Evolutionary conservation across 352 stramenopile species (phyloP), one percentile per base, ranked within the genome.

Genomic region (Phytophthora pluvialis): DNA sequence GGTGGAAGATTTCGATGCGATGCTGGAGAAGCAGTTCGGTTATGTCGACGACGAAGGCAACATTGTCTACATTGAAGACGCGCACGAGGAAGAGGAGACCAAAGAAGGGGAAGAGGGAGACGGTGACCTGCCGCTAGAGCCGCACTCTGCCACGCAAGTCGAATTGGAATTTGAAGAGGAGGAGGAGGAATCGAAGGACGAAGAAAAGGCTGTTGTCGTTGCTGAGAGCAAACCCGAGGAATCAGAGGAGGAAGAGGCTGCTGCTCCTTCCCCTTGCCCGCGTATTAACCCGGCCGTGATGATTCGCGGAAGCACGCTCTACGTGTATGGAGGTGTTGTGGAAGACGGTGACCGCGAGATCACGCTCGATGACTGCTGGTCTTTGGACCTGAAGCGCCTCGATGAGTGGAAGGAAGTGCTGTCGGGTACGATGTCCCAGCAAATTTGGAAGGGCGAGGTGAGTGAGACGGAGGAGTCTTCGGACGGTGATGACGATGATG

Each of bases 361-460:
- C 49, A 99, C 96, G 26, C 72, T 99, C 16, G 96, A 99, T 70
- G 96, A 99, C 71, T 96, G 93, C 61, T 99, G 96, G 96, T 86
- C 82, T 32, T 72, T 99, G 40, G 94, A 99, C 70, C 70, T 99
- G 13, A 97, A 97, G 64, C 94, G 95, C 29, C 79, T 97, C 33
- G 91, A 98, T 15, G 84, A 94, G 64, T 99, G 96, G 96, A 88
- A 96, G 56, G 87, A 95, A 57, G 72, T 98, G 54, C 87, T 97
- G 59, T 77, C 81, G 11, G 96, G 96, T 42, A 97, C 90, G 3
- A 98, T 98, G 93, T 80, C 95, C 11, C 82, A 96, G 46, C 93
- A 98, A 76, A 88, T 97, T 16, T 99, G 89, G 77, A 93, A 97
- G 72, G 86, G 80, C 18, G 81, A 92, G 48, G 75, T 95, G 59